phyloP scores from a whole-genome alignment of 305 asterid species.

The Plantago coronopus region DNA sequence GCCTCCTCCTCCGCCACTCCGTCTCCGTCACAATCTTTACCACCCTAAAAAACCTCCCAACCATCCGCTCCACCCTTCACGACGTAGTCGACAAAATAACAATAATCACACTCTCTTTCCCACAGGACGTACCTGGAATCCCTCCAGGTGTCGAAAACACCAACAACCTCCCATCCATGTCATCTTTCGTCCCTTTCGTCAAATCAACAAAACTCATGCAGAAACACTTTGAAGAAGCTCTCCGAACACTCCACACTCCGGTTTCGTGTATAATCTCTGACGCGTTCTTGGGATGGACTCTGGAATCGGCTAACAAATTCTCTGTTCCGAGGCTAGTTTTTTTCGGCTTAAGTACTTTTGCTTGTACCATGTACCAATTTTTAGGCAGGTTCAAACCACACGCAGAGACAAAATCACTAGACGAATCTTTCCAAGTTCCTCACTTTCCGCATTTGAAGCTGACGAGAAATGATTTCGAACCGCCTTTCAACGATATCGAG shows the following conservation, averaged over 20 bases:
- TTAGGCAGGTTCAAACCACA: conserved; percentile 46
- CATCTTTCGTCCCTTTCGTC: conserved; percentile 32
- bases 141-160: conserved; percentile 63
- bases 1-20: conserved; percentile 48
- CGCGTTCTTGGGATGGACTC: conserved; percentile 53
- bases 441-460: conserved; percentile 36
- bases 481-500: conserved; percentile 40
- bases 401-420: conserved; percentile 23
- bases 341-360: conserved; percentile 50
- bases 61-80: conserved; percentile 32
- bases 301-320: conserved; percentile 32
- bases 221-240: conserved; percentile 38
- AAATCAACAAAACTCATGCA: conserved; percentile 50
- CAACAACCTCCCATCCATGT: conserved; percentile 42
- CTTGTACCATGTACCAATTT: conserved; percentile 34
- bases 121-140: conserved; percentile 36
- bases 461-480: conserved; percentile 51
- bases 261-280: conserved; percentile 59
- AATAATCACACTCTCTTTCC: conserved; percentile 53
- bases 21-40: conserved; percentile 59
- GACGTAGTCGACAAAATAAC: conserved; percentile 24
- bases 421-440: conserved; percentile 37
- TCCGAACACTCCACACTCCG: conserved; percentile 36
- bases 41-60: conserved; percentile 48
- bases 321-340: conserved; percentile 46